Evolutionary conservation across 345 rosid species (phyloP).

Genomic region (Psidium guajava): DNA sequence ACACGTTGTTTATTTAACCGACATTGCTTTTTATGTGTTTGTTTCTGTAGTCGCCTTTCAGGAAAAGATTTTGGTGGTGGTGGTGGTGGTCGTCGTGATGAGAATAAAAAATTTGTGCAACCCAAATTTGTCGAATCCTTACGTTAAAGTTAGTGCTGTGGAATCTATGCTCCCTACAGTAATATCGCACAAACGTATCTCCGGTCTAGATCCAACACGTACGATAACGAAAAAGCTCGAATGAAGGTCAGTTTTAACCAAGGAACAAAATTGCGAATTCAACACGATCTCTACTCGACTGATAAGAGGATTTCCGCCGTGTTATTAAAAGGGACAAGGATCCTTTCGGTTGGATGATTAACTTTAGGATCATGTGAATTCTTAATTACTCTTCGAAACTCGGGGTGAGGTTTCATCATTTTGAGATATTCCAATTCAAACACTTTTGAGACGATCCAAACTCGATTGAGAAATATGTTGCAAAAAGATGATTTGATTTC

Average conservation of each 20-base stretch:
- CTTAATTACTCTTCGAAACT: neutral
- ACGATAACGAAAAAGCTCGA: neutral
- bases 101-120: neutral
- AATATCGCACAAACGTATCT: neutral
- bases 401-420: neutral
- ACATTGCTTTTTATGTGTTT: neutral
- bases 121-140: neutral
- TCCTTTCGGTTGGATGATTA: neutral
- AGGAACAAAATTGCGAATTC: neutral
- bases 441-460: neutral
- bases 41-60: neutral
- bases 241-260: neutral
- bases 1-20: neutral
- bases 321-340: too few relatives aligned
- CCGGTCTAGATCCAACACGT: neutral
- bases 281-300: neutral
- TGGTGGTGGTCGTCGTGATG: neutral
- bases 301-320: too few relatives aligned
- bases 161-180: neutral
- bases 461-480: neutral
- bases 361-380: neutral
- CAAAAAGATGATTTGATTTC: neutral
- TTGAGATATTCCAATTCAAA: neutral
- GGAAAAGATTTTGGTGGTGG: neutral
- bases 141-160: neutral